These are phyloP conservation scores for Tetracentron sinense DNA, from an alignment of 164 flowering plant genomes.

Conservation along the genomic window DNA sequence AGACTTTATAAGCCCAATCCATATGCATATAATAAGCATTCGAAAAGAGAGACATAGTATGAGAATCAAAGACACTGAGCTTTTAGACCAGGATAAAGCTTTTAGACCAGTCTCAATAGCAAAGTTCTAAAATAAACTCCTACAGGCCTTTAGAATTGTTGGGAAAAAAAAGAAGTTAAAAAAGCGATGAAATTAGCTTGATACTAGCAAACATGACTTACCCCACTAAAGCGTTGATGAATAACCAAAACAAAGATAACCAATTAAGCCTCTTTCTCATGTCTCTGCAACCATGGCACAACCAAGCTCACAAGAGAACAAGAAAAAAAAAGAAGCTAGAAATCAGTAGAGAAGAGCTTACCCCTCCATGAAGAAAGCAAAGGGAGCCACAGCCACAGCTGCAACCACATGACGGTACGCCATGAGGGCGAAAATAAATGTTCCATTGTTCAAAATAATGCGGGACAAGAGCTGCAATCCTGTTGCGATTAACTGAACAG, in stretches of 20 bases:
- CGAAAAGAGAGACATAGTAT: no score
- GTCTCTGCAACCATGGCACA: constrained; percentile 38
- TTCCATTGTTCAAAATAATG: constrained; percentile 34
- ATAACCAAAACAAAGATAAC: constrained; percentile 37
- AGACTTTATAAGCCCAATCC: no score
- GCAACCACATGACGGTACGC: constrained; percentile 51
- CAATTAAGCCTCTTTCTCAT: constrained; percentile 17
- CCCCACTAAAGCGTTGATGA: no score
- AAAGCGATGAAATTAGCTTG: no score
- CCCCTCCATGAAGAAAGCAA: constrained; percentile 48
- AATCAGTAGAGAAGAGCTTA: background rate
- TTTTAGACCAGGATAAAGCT: no score
- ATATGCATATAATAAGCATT: no score
- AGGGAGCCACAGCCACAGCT: constrained; percentile 42
- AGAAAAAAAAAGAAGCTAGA: background rate
- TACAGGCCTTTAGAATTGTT: no score
- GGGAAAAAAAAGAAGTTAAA: no score
- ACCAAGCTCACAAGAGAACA: background rate
- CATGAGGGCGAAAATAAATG: constrained; percentile 47
- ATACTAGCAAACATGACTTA: no score
- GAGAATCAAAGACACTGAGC: no score
- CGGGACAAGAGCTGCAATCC: constrained; percentile 47
- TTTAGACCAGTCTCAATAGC: no score
- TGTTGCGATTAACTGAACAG: constrained; percentile 38
- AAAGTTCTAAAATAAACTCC: no score